Evolutionary conservation across 805 yeast species (phyloP).

Genomic region (Candida succiphila): DNA sequence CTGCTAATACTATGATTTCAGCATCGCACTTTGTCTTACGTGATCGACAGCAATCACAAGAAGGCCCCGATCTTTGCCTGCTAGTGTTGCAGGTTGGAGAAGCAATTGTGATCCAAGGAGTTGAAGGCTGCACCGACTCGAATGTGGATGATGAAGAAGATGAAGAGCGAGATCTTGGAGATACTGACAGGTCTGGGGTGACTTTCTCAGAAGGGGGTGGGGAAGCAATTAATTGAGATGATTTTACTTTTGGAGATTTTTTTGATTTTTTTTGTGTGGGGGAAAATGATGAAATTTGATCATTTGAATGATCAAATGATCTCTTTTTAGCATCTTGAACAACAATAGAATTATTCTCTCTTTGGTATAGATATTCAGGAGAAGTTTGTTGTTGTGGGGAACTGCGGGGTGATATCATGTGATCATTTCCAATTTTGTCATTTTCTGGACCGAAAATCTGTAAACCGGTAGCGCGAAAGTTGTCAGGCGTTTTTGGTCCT

Average conservation of each 20-base stretch:
- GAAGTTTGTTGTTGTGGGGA: too few relatives aligned
- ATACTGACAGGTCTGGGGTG: slow-evolving; percentile 2
- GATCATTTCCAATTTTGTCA: too few relatives aligned
- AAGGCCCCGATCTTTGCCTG: slow-evolving; percentile 65
- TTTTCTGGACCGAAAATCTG: too few relatives aligned
- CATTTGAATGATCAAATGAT: too few relatives aligned
- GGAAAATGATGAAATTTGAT: neutral
- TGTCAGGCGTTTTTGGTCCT: too few relatives aligned
- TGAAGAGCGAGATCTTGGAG: neutral
- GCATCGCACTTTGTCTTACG: slow-evolving; percentile 72
- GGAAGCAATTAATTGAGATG: slow-evolving; percentile 9
- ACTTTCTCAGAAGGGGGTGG: neutral
- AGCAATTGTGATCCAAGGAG: slow-evolving; percentile 5
- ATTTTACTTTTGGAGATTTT: slow-evolving; percentile 12
- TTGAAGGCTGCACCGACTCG: neutral
- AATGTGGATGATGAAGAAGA: neutral
- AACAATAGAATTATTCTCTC: too few relatives aligned
- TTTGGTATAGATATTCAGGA: neutral
- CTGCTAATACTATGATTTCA: slow-evolving; percentile 29
- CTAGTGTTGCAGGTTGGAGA: slow-evolving; percentile 21
- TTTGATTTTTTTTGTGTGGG: neutral
- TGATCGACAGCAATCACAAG: slow-evolving; percentile 61
- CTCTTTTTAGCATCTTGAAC: too few relatives aligned
- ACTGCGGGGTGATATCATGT: too few relatives aligned
- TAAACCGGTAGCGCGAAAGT: too few relatives aligned